Evolutionary conservation across 2,329 filamentous ascomycete genomes (phyloP).

Genomic region (Hypoxylon sp.): DNA sequence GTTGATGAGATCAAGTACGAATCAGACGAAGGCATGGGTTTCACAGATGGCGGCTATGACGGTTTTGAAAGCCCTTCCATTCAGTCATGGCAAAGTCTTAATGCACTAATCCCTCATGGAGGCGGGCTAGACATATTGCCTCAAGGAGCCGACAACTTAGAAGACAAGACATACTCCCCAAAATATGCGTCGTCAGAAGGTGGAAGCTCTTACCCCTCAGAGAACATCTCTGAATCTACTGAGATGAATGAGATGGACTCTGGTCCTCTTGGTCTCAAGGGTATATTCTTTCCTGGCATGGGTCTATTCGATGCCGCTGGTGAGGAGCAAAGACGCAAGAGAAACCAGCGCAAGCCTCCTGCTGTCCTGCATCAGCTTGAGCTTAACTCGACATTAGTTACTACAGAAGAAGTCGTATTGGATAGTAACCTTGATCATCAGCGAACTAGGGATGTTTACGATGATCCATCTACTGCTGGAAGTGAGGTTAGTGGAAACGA

Average conservation of each 20-base stretch:
- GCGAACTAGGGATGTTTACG: constrained; percentile 72
- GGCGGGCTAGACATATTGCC: constrained; percentile 7
- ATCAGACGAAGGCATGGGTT: constrained; percentile 39
- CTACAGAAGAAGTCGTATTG: constrained; percentile 76
- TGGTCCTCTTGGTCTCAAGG: constrained; percentile 68
- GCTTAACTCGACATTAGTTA: constrained; percentile 73
- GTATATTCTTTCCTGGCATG: constrained; percentile 83
- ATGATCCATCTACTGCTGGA: constrained; percentile 67
- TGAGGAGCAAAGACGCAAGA: constrained; percentile 78
- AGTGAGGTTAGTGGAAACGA: constrained; percentile 62
- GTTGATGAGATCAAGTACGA: constrained; percentile 44
- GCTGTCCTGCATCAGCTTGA: constrained; percentile 78
- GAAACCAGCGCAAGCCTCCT: constrained; percentile 84
- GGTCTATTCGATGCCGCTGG: constrained; percentile 85
- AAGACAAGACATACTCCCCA: constrained; percentile 45
- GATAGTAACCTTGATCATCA: constrained; percentile 66
- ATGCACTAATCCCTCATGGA: constrained; percentile 17
- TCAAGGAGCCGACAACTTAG: constrained; percentile 33
- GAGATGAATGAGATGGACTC: constrained; percentile 50
- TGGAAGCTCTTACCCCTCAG: constrained; percentile 49
- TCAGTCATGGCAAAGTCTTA: constrained; percentile 22
- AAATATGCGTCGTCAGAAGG: constrained; percentile 53
- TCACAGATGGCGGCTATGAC: constrained; percentile 25
- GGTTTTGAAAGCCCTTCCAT: constrained; percentile 18
- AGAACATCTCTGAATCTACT: constrained; percentile 50